Conservation (phyloP, 768 basidiomycete genomes). For the Ephemerocybe angulata region DNA sequence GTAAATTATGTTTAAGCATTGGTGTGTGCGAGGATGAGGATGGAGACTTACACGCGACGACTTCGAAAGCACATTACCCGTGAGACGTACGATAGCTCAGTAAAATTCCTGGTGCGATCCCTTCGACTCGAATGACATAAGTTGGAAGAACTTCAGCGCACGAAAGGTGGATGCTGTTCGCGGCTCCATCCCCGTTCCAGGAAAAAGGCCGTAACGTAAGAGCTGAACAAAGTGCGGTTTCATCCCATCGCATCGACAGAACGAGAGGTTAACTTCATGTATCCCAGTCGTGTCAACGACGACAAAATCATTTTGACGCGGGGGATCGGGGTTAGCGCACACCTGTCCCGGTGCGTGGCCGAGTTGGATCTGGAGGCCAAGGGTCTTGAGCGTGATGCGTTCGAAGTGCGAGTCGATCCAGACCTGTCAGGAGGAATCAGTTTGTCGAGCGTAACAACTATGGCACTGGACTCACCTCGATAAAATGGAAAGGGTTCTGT, state of each 20-base stretch:
- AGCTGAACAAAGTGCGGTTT: constrained; percentile 24
- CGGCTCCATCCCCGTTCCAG: constrained; percentile 27
- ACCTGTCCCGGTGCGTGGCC: constrained; percentile 18
- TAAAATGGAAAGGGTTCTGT: neutral
- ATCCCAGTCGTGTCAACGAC: constrained; percentile 29
- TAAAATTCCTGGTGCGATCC: constrained; percentile 28
- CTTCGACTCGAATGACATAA: constrained; percentile 27
- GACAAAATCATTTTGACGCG: constrained; percentile 22
- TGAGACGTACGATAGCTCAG: constrained; percentile 16
- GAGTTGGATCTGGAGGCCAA: constrained; percentile 27
- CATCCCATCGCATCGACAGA: constrained; percentile 25
- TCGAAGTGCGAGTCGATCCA: constrained; percentile 17
- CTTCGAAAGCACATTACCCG: constrained; percentile 22
- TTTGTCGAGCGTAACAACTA: neutral
- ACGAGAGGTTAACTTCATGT: constrained; percentile 27
- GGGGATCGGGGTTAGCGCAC: constrained; percentile 12
- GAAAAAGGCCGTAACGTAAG: constrained; percentile 26
- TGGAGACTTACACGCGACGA: constrained; percentile 13
- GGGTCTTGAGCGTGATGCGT: constrained; percentile 12
- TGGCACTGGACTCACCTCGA: neutral
- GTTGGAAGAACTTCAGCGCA: constrained; percentile 22
- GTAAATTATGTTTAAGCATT: neutral
- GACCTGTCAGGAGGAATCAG: neutral
- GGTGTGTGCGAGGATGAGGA: neutral
- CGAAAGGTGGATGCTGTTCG: constrained; percentile 23